Percentiles rank a stretch among this genome's conserved stretches.
Conservation (phyloP, 441 rosid species). For the Euphorbia celastroides region DNA sequence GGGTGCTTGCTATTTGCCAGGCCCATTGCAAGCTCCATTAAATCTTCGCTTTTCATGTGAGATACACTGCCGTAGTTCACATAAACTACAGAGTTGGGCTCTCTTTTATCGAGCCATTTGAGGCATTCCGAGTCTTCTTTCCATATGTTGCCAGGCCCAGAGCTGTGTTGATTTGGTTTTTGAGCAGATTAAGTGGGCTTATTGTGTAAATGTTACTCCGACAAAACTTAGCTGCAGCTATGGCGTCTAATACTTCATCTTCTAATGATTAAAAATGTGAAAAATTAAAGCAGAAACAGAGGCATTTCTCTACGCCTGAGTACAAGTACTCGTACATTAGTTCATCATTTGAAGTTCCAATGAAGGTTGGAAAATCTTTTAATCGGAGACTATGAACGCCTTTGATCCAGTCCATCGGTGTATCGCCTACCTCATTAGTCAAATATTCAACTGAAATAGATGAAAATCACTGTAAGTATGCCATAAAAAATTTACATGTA, state of each 20-base stretch:
- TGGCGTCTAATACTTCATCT: conserved; percentile 20
- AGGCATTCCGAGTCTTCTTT: conserved; percentile 31
- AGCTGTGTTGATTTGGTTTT: conserved; percentile 2
- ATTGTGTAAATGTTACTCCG: conserved; percentile 15
- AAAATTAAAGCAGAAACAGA: conserved; percentile 16
- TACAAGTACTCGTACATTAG: not conserved
- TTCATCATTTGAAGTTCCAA: not conserved
- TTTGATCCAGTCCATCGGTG: not conserved
- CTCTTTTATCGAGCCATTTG: conserved; percentile 28
- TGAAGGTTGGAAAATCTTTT: not conserved
- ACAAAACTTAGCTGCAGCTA: conserved; percentile 16
- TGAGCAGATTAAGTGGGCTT: conserved; percentile 27
- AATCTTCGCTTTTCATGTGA: conserved; percentile 15
- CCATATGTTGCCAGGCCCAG: conserved; percentile 22
- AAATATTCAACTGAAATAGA: not conserved
- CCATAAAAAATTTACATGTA: too few relatives aligned
- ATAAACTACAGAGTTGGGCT: conserved; percentile 29
- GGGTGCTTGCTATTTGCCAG: conserved; percentile 21
- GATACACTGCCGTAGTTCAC: conserved; percentile 33
- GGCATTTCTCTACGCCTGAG: not conserved
- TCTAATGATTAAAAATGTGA: conserved; percentile 29
- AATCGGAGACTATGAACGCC: not conserved
- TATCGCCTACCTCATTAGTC: not conserved
- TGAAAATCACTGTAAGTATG: too few relatives aligned
- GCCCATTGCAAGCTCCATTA: conserved; percentile 31